Evolutionary conservation across 768 basidiomycete genomes (phyloP).

Genomic region (Tulasnella sp.): DNA sequence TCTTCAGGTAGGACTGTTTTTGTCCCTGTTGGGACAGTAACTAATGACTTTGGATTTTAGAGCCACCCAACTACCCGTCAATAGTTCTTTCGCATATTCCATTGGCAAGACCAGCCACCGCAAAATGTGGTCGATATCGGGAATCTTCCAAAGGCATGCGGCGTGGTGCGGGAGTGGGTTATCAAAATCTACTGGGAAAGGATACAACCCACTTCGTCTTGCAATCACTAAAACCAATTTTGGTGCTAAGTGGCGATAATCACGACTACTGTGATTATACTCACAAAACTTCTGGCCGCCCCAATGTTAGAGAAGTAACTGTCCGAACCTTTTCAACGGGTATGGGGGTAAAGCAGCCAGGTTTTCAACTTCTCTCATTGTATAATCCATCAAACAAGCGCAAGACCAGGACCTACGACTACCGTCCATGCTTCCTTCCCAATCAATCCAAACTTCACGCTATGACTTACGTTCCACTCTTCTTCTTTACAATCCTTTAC

Average conservation of each 20-base stretch:
- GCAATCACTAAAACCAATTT: constrained; percentile 44
- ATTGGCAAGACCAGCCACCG: constrained; percentile 54
- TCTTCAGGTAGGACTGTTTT: constrained; percentile 4
- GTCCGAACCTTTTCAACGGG: constrained; percentile 86
- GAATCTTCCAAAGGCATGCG: constrained; percentile 57
- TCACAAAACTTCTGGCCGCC: constrained; percentile 30
- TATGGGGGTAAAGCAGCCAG: constrained; percentile 72
- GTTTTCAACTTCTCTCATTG: constrained; percentile 82
- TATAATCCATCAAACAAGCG: constrained; percentile 31
- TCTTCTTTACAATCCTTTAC: constrained; percentile 40
- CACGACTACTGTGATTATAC: constrained; percentile 86
- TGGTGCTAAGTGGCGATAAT: constrained; percentile 84
- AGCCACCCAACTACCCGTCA: constrained; percentile 33
- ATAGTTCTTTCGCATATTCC: constrained; percentile 82
- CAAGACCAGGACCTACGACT: constrained; percentile 35
- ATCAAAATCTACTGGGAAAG: constrained; percentile 64
- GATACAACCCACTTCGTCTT: constrained; percentile 56
- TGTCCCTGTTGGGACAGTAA: constrained; percentile 16
- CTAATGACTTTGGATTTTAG: constrained; percentile 18
- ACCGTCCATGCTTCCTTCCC: constrained; percentile 66
- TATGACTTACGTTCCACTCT: constrained; percentile 53
- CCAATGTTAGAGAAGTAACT: constrained; percentile 53
- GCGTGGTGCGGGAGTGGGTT: constrained; percentile 63
- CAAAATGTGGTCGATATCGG: constrained; percentile 62
- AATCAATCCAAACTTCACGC: constrained; percentile 73